Base-by-base conservation (phyloP, 1,139 yeast genomes). In the Diutina sp. region DNA sequence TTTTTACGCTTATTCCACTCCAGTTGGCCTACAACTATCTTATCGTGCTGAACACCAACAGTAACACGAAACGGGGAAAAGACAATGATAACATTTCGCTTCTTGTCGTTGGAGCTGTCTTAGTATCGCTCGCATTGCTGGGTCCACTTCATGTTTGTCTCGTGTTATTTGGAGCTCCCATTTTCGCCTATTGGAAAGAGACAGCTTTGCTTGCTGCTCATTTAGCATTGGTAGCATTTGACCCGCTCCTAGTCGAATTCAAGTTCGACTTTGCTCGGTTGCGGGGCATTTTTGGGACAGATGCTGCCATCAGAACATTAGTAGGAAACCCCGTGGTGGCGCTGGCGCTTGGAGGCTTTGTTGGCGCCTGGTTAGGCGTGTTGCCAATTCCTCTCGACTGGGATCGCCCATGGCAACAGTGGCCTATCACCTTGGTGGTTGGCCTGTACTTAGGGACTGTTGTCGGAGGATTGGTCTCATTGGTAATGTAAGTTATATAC, bases 351-450 rank as follows among this genome's bases (percentile, higher is more conserved):
- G 78, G 84, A 47, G 77, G 84, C 0, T 71, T 85, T 51, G 63
- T 86, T 8, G 96, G 97, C 2, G 83, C 95, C 9, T 93, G 98
- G 98, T 64, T 90, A 2, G 97, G 98, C 11, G 97, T 95, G 5
- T 72, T 89, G 50, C 98, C 96, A 1, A 90, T 93, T 59, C 97
- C 98, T 0, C 76, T 93, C 58, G 99, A 93, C 69, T 93, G 99
- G 99, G 99, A 93, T 68, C 77, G 98, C 62, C 90, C 87, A 35
- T 93, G 99, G 99, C 99, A 93, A 69, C 79, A 77, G 58, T 93
- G 97, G 96, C 99, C 99, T n/a, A 80, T 90, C 58, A 91, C 98
- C 1, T 78, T 91, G 56, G 72, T 91, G 30, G 75, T 80, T n/a
- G 98, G 98, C 1, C 85, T 83, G 0, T 90, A 89, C 65, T 35